Evolutionary conservation across 371 early-diverging fungal species (phyloP), one percentile per base, ranked within the genome.

Genomic region (Circinella umbellata): DNA sequence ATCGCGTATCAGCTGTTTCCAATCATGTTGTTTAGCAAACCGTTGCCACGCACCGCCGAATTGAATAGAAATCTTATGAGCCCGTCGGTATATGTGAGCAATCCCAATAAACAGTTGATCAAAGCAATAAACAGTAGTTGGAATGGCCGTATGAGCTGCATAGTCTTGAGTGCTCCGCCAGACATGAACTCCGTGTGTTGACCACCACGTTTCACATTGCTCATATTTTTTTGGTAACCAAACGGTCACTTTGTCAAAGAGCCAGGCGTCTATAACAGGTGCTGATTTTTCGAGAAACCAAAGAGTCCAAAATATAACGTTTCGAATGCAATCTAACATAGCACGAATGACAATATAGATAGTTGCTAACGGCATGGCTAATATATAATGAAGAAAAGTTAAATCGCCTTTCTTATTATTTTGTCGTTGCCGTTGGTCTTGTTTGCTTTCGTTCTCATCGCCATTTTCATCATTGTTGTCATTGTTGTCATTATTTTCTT

Each of bases 201-300:
- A 27, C 80, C 79, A 82, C 80, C 80, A 82, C 6, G 13, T 2
- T 36, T 72, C 72, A 0, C 54, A 35, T 36, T 70, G 55, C 4
- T 68, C 62, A 4, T 66, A 42, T 34, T 61, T 69, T 0, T 36
- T 27, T 3, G 83, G 83, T 17, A 82, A 4, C 38, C 71, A 67
- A 0, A 74, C 69, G 0, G 80, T 82, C 10, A 74, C 72, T 6
- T 61, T 75, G 10, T 80, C 73, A 63, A 75, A 82, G 3, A 82
- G 63, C 80, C 80, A 82, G 18, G 77, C 77, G 63, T 82, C 83
- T 0, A 82, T 38, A 18, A 68, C 39, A 0, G 83, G 83, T 5
- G 74, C 65, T 0, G 70, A 39, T 65, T 63, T 54, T 35, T 82
- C 83, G 48, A 69, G 37, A 3, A 27, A 61, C 78, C 78, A 80